Conservation (phyloP, 352 stramenopile genomes). For the Thalassiosira pacifica region DNA sequence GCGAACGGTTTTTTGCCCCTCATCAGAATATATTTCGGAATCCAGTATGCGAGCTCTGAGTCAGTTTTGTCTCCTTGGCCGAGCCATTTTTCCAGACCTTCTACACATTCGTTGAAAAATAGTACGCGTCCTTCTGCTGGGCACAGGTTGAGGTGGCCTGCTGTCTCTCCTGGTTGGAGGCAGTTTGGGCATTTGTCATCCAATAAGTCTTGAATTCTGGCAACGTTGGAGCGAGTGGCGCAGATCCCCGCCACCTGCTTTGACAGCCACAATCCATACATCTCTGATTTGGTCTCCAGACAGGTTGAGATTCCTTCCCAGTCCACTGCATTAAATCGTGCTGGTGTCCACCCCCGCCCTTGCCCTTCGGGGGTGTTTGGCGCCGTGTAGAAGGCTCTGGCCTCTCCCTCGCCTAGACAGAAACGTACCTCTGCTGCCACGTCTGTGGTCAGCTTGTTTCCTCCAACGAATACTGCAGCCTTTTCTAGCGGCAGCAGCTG, state of each 20-base stretch:
- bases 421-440: background rate
- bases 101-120: conserved; percentile 18
- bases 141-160: conserved; percentile 35
- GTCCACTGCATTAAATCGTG: conserved; percentile 13
- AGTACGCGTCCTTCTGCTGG: background rate
- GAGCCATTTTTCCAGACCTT: conserved; percentile 28
- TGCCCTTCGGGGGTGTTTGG: background rate
- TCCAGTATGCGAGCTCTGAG: conserved; percentile 19
- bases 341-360: conserved; percentile 3
- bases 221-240: conserved; percentile 16
- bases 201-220: conserved; percentile 6
- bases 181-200: conserved; percentile 47
- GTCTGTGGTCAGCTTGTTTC: conserved; percentile 20
- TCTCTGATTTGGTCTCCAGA: conserved; percentile 3
- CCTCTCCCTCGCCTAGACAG: background rate
- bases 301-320: conserved; percentile 3
- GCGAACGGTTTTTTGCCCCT: background rate
- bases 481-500: conserved; percentile 40
- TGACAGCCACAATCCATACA: conserved; percentile 31
- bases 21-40: conserved; percentile 15
- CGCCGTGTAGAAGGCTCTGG: conserved; percentile 19
- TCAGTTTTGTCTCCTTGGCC: conserved; percentile 9
- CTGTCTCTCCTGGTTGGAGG: conserved; percentile 1
- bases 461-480: conserved; percentile 24
- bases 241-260: conserved; percentile 25